A percentile compares a stretch with the other conserved stretches of the same genome.
These are phyloP conservation scores for Botrytis porri DNA, from an alignment of 2,329 filamentous ascomycete species.

Conservation along the genomic window DNA sequence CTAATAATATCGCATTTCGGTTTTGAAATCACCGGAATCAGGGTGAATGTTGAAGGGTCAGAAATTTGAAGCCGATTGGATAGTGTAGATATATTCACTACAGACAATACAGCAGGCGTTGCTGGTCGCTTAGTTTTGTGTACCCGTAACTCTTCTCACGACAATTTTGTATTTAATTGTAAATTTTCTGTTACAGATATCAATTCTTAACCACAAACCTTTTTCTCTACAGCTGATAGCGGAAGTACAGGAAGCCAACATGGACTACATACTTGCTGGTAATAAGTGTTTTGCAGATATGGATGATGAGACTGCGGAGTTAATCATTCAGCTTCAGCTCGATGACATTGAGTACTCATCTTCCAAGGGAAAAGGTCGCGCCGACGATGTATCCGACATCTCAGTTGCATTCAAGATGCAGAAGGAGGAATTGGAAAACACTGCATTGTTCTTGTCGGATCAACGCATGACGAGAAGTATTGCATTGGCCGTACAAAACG, in stretches of 20 bases:
- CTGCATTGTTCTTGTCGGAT: slow-evolving; percentile 22
- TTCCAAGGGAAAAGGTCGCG: slow-evolving; percentile 21
- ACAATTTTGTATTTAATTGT: too few relatives aligned
- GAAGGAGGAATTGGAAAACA: slow-evolving; percentile 23
- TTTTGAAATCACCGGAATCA: too few relatives aligned
- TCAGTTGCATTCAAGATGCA: slow-evolving; percentile 25
- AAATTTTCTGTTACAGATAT: background rate
- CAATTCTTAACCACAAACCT: background rate
- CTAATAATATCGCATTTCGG: too few relatives aligned
- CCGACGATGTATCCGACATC: slow-evolving; percentile 20
- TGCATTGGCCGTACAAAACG: slow-evolving; percentile 26
- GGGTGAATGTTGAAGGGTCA: background rate
- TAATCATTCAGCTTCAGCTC: slow-evolving; percentile 32
- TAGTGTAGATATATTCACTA: background rate
- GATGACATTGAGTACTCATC: slow-evolving; percentile 23
- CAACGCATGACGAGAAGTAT: slow-evolving; percentile 30
- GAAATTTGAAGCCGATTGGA: background rate
- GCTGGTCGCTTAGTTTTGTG: background rate
- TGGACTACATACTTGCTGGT: background rate
- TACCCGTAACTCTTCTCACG: background rate
- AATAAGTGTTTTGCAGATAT: background rate
- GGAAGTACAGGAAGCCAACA: background rate
- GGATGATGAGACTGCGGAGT: slow-evolving; percentile 26
- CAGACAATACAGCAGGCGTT: background rate
- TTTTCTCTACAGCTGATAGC: background rate